Evolutionary conservation across 2,329 filamentous ascomycete genomes (phyloP).

Genomic region (Penicillium brevicompactum): DNA sequence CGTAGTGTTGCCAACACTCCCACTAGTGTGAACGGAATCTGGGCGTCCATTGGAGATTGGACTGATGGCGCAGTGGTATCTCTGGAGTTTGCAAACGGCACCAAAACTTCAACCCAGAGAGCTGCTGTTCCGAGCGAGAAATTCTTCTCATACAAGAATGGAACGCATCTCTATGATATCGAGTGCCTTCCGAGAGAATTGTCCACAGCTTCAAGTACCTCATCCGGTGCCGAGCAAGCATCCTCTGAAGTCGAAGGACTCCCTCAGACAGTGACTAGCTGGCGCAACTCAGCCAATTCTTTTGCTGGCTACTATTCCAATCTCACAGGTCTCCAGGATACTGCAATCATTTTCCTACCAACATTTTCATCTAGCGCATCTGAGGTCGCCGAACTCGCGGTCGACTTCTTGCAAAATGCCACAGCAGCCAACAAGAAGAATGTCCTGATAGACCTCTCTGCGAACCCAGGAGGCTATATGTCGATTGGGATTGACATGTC

Average conservation of each 20-base stretch:
- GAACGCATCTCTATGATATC: constrained; percentile 19
- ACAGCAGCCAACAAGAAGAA: constrained; percentile 55
- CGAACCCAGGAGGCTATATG: constrained; percentile 61
- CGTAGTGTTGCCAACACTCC: constrained; percentile 23
- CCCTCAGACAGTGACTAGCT: constrained; percentile 16
- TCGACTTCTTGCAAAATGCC: constrained; percentile 30
- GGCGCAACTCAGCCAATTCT: constrained; percentile 26
- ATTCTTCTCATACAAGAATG: constrained; percentile 23
- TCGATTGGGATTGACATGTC: constrained; percentile 54
- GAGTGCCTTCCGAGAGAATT: constrained; percentile 23
- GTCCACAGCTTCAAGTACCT: constrained; percentile 7
- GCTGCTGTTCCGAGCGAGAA: constrained; percentile 20
- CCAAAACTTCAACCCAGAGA: constrained; percentile 17
- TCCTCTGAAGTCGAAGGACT: constrained; percentile 21
- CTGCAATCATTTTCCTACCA: constrained; percentile 47
- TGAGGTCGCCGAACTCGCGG: constrained; percentile 21
- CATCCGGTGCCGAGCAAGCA: constrained; percentile 19
- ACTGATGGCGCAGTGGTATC: constrained; percentile 19
- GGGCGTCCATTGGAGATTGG: constrained; percentile 22
- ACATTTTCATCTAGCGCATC: constrained; percentile 26
- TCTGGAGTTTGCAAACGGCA: constrained; percentile 25
- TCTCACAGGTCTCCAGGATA: constrained; percentile 43
- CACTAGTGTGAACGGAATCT: constrained; percentile 18
- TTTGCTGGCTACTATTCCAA: constrained; percentile 52
- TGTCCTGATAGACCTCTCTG: constrained; percentile 65